Evolutionary conservation across 106 monocot species (phyloP).

Genomic region (Vanilla planifolia): DNA sequence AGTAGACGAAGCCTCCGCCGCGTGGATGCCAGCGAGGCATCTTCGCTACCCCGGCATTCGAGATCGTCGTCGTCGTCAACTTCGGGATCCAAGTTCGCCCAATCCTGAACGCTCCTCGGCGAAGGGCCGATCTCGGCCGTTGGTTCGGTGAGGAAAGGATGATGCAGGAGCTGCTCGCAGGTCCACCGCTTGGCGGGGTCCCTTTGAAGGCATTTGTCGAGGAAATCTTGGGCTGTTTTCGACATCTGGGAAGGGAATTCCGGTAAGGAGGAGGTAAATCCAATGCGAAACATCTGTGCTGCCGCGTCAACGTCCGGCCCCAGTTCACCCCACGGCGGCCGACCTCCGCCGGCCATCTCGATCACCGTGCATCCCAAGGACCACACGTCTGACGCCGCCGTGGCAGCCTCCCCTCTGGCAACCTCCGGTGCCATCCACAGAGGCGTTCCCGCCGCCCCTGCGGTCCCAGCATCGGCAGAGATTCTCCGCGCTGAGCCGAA

Average conservation of each 20-base stretch:
- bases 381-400: conserved; percentile 71
- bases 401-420: conserved; percentile 18
- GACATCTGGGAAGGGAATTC: conserved; percentile 31
- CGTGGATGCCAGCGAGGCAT: neutral
- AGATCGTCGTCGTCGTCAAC: conserved; percentile 14
- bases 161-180: conserved; percentile 29
- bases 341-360: conserved; percentile 55
- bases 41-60: neutral
- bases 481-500: conserved; percentile 21
- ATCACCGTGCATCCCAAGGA: conserved; percentile 92
- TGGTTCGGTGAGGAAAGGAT: conserved; percentile 24
- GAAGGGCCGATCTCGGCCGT: conserved; percentile 1
- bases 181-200: conserved; percentile 19
- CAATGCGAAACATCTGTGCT: conserved; percentile 27
- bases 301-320: conserved; percentile 10
- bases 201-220: conserved; percentile 39
- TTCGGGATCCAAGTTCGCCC: conserved; percentile 19
- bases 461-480: neutral
- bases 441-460: conserved; percentile 25
- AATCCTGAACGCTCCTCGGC: conserved; percentile 39
- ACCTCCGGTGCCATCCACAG: conserved; percentile 77
- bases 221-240: conserved; percentile 23
- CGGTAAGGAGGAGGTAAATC: conserved; percentile 26
- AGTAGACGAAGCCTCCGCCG: conserved; percentile 28
- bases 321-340: conserved; percentile 40